Conservation (phyloP, 2,329 filamentous ascomycete genomes). For the Stagonosporopsis chrysanthemi region DNA sequence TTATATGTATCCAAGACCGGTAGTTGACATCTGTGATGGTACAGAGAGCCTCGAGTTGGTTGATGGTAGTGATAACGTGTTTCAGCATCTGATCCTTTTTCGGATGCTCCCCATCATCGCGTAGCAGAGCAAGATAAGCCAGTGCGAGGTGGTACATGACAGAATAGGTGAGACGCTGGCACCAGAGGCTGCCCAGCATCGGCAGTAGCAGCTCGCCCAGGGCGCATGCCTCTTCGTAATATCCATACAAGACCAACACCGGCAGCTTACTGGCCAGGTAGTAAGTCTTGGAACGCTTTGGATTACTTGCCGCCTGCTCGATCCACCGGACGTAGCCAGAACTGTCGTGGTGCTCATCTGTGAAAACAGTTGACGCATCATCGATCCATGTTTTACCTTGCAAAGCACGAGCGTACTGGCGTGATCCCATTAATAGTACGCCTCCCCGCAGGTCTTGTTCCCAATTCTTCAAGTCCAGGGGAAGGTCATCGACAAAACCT, state of each 20-base stretch:
- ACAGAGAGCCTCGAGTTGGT: conserved; percentile 70
- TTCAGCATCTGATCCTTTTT: conserved; percentile 59
- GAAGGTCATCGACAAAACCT: conserved; percentile 73
- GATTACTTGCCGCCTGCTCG: conserved; percentile 61
- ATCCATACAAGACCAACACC: conserved; percentile 54
- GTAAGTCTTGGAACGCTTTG: conserved; percentile 69
- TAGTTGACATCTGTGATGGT: conserved; percentile 74
- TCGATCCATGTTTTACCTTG: conserved; percentile 73
- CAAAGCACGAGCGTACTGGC: conserved; percentile 72
- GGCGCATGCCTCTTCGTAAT: conserved; percentile 51
- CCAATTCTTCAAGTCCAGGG: conserved; percentile 78
- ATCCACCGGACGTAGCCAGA: conserved; percentile 61
- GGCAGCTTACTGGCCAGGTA: conserved; percentile 67
- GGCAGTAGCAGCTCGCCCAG: conserved; percentile 53
- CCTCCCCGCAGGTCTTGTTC: conserved; percentile 74
- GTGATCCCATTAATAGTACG: conserved; percentile 69
- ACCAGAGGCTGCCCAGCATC: conserved; percentile 54
- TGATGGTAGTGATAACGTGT: conserved; percentile 63
- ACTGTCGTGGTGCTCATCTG: conserved; percentile 71
- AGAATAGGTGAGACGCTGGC: conserved; percentile 53
- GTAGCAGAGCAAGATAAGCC: conserved; percentile 50
- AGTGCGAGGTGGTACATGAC: conserved; percentile 55
- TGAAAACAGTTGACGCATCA: conserved; percentile 66
- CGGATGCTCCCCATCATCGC: conserved; percentile 46
- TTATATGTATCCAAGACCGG: conserved; percentile 70